Evolutionary conservation across 768 basidiomycete species (phyloP), one percentile per base, ranked within the genome.

Genomic region (Kwoniella europaea): DNA sequence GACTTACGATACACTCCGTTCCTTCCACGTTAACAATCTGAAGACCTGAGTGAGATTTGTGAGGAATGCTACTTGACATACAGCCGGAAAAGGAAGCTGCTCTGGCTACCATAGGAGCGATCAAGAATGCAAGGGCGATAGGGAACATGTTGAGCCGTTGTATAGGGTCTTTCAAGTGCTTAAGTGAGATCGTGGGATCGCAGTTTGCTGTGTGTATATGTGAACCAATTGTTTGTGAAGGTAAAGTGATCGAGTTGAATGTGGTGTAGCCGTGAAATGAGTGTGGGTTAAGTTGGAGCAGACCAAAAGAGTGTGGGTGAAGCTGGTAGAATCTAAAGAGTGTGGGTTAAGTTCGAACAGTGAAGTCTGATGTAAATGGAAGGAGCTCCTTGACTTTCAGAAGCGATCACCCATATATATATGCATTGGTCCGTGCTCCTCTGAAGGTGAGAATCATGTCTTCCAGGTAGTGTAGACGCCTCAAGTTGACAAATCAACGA

Each of bases 41-140:
- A 35, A 59, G 42, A 13, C 68, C 60, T 13, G 54, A 9, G 3
- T 42, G 41, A 43, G 44, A 64, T 24, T n/a, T 52, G 43, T 52
- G 56, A 22, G 68, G 68, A 12, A 70, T 12, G 3, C n/a, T 10
- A 29, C 63, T 27, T 24, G 62, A 58, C 56, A 64, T 70, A 42
- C 68, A 70, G 22, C 68, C 68, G 24, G 68, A 55, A 20, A 70
- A 70, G 10, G 68, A 42, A 20, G 68, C 62, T 10, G 68, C 68
- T 12, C 42, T 29, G 56, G 46, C 63, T 5, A 61, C 22, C 9
- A 44, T 24, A 46, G 60, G 58, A 42, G 55, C 46, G 27, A 61
- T 22, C 10, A 62, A 24, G 56, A 65, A 22, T 22, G 60, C 35
- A n/a, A 58, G 22, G 44, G 50, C 46, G n/a, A 61, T 41, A 35